phyloP scores from a whole-genome alignment of 2,329 filamentous ascomycete genomes.

The Aspergillus ochraceoroseus region DNA sequence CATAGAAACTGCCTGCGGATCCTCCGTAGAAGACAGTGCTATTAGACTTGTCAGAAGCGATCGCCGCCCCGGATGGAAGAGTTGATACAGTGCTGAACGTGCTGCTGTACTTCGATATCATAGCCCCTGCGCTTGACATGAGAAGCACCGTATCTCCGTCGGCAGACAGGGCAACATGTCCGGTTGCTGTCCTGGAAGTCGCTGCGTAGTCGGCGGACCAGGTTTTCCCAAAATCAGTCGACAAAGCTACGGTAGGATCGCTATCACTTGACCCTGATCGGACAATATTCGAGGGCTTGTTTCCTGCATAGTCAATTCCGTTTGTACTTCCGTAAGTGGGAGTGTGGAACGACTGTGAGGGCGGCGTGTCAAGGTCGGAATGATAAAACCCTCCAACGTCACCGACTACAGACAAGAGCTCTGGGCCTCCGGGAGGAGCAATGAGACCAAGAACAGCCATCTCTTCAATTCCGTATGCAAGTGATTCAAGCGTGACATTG shows the following conservation, averaged over 20 bases:
- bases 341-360: constrained; percentile 45
- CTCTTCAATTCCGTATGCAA: constrained; percentile 55
- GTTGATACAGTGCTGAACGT: constrained; percentile 46
- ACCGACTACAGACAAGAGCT: constrained; percentile 49
- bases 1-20: constrained; percentile 47
- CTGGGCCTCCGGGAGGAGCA: constrained; percentile 49
- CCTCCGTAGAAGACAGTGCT: constrained; percentile 52
- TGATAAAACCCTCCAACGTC: constrained; percentile 51
- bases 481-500: constrained; percentile 49
- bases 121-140: constrained; percentile 20
- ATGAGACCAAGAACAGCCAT: constrained; percentile 49
- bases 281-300: constrained; percentile 46
- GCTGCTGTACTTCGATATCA: constrained; percentile 17
- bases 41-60: constrained; percentile 54
- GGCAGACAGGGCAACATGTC: constrained; percentile 50
- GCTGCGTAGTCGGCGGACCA: constrained; percentile 50
- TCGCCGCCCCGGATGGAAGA: constrained; percentile 45
- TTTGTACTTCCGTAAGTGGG: constrained; percentile 47
- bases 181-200: constrained; percentile 43
- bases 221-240: constrained; percentile 48
- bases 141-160: constrained; percentile 44
- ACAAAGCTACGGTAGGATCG: constrained; percentile 45
- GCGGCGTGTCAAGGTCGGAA: constrained; percentile 41
- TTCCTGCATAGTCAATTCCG: constrained; percentile 43
- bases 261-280: constrained; percentile 47